Conservation (phyloP, 371 early-diverging fungal species). For the Gilbertella persicaria region DNA sequence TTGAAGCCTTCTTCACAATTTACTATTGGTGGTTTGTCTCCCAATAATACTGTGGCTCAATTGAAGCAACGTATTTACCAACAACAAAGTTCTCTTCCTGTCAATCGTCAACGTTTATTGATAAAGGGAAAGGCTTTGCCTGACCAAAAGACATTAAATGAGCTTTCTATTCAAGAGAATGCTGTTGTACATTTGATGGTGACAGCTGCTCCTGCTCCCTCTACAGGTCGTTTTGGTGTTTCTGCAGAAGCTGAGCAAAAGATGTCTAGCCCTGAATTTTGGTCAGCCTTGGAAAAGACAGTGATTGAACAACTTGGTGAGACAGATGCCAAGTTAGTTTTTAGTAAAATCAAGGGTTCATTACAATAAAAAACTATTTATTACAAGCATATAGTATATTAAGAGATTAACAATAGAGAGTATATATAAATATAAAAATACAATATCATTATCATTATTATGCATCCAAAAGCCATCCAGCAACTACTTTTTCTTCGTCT, state of each 20-base stretch:
- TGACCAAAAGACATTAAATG: slow-evolving; percentile 55
- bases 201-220: slow-evolving; percentile 43
- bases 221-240: slow-evolving; percentile 30
- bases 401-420: too few relatives aligned
- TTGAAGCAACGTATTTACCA: slow-evolving; percentile 52
- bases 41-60: slow-evolving; percentile 35
- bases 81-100: slow-evolving; percentile 35
- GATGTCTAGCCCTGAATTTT: slow-evolving; percentile 33
- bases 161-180: slow-evolving; percentile 48
- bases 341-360: slow-evolving; percentile 19
- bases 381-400: too few relatives aligned
- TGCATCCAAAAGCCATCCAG: slow-evolving; percentile 15
- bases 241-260: slow-evolving; percentile 32
- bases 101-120: slow-evolving; percentile 56
- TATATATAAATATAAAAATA: too few relatives aligned
- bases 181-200: slow-evolving; percentile 56
- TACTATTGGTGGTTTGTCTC: slow-evolving; percentile 25
- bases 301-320: slow-evolving; percentile 28
- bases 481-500: slow-evolving; percentile 15
- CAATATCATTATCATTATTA: background rate
- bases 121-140: slow-evolving; percentile 65
- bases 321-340: slow-evolving; percentile 21
- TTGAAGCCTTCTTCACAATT: slow-evolving; percentile 50
- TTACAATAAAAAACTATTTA: too few relatives aligned
- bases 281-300: slow-evolving; percentile 32